These are phyloP conservation scores for Oldenlandia corymbosa DNA, from an alignment of 257 asterid genomes.

Conservation along the genomic window DNA sequence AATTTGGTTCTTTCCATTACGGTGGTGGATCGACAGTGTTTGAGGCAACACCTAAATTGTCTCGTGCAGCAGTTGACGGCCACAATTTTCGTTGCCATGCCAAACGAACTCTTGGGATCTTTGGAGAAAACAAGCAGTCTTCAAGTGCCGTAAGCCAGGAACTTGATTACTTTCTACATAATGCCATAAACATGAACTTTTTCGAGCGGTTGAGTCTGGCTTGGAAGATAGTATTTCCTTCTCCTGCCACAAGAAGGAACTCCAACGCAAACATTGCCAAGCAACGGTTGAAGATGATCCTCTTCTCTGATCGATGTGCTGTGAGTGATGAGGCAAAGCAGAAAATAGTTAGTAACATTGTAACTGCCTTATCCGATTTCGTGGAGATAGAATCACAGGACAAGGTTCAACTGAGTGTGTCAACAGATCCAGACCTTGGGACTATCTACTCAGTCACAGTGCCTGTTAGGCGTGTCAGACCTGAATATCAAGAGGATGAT, in stretches of 20 bases:
- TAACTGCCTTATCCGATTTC: conserved; percentile 69
- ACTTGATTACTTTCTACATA: conserved; percentile 66
- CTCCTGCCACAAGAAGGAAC: conserved; percentile 47
- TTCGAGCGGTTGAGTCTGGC: conserved; percentile 80
- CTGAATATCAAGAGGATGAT: conserved; percentile 71
- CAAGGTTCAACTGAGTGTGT: conserved; percentile 79
- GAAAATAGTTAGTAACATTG: conserved; percentile 78
- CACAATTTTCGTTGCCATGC: conserved; percentile 49
- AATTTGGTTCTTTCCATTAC: conserved; percentile 44
- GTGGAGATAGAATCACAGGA: conserved; percentile 96
- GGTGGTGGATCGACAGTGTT: conserved; percentile 40
- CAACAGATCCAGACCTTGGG: conserved; percentile 84
- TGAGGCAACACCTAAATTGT: conserved; percentile 36
- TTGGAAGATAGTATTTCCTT: conserved; percentile 92
- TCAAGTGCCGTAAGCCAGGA: conserved; percentile 56
- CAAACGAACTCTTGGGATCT: conserved; percentile 48
- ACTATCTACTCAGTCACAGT: conserved; percentile 83
- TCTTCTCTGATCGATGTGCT: conserved; percentile 89
- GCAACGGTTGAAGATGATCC: conserved; percentile 88
- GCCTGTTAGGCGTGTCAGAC: conserved; percentile 61
- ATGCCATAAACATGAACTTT: conserved; percentile 65
- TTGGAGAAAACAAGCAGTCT: conserved; percentile 48
- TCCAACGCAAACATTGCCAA: conserved; percentile 89
- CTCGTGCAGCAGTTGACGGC: conserved; percentile 33
- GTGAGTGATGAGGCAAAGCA: conserved; percentile 94